Percentiles rank a stretch among this genome's conserved stretches.
Evolutionary conservation across 192 early-diverging fungal species (phyloP).

Genomic region (Gaertneriomyces semiglobifer): DNA sequence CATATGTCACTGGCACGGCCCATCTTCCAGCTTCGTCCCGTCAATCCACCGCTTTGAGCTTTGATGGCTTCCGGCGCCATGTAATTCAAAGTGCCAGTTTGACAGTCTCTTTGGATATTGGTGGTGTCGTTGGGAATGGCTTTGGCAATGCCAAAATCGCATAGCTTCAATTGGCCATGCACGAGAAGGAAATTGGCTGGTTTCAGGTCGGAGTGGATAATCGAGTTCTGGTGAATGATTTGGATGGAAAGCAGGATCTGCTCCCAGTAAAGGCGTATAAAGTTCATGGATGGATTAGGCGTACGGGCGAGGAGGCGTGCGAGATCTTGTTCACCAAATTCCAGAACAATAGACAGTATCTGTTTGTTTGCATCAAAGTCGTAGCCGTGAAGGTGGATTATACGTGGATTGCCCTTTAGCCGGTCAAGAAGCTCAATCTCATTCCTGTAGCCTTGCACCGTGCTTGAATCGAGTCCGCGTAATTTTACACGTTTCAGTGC

Average conservation of each 20-base stretch:
- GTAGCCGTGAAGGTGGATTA: slow-evolving; percentile 74
- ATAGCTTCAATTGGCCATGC: slow-evolving; percentile 80
- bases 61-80: slow-evolving; percentile 90
- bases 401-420: slow-evolving; percentile 62
- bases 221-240: slow-evolving; percentile 75
- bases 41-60: slow-evolving; percentile 12
- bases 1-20: slow-evolving; percentile 82
- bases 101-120: slow-evolving; percentile 83
- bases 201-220: slow-evolving; percentile 92
- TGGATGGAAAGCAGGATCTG: slow-evolving; percentile 50
- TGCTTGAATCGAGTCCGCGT: slow-evolving; percentile 55
- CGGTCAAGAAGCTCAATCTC: slow-evolving; percentile 76
- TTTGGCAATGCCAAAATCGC: slow-evolving; percentile 99
- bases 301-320: slow-evolving; percentile 48
- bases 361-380: slow-evolving; percentile 65
- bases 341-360: slow-evolving; percentile 75
- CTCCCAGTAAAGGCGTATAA: slow-evolving; percentile 81
- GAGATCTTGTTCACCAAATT: slow-evolving; percentile 88
- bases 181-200: slow-evolving; percentile 89
- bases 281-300: slow-evolving; percentile 54
- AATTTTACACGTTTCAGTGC: slow-evolving; percentile 85
- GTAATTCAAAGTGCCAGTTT: slow-evolving; percentile 89
- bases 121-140: slow-evolving; percentile 89
- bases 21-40: slow-evolving; percentile 48
- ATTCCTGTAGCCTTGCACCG: slow-evolving; percentile 73